Evolutionary conservation across 805 yeast species (phyloP), one percentile per base, ranked within the genome.

Genomic region (Cephaloascus albidus): DNA sequence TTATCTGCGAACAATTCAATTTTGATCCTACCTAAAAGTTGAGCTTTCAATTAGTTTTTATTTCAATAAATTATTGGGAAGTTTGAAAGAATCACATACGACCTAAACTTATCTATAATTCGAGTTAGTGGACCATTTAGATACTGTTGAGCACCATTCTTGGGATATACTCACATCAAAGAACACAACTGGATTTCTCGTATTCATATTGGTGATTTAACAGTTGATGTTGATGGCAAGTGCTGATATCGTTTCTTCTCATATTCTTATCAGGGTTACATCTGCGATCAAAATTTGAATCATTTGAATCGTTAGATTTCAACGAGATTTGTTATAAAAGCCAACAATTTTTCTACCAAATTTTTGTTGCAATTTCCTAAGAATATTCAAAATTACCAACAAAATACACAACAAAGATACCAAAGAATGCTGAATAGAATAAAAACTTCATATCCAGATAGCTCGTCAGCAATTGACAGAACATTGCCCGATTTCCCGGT

Each of bases 391-490:
- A n/a, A n/a, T n/a, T n/a, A n/a, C n/a, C n/a, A n/a, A n/a, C n/a
- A n/a, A n/a, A n/a, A n/a, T n/a, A n/a, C n/a, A n/a, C n/a, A n/a
- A n/a, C n/a, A n/a, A n/a, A n/a, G n/a, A n/a, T n/a, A n/a, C n/a
- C n/a, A n/a, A n/a, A n/a, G n/a, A n/a, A n/a, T n/a, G n/a, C n/a
- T 23, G 28, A 6, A 23, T 8, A 23, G 28, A 12, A 12, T 23
- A 23, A 23, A 23, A 45, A 85, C 95, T 0, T 77, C 89, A 1
- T 72, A 74, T 15, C 94, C 95, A 0, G 83, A 78, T 18, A 53
- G 85, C 0, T 63, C 60, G 1, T 57, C 81, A 3, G 97, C 97
- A 12, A 85, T 90, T 35, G 95, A 89, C 57, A 69, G 96, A 40
- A 54, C 73, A 1, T 66, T 81, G 3, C 86, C 86, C 3, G 85